Conservation (phyloP, 192 early-diverging fungal genomes). For the Podila minutissima region DNA sequence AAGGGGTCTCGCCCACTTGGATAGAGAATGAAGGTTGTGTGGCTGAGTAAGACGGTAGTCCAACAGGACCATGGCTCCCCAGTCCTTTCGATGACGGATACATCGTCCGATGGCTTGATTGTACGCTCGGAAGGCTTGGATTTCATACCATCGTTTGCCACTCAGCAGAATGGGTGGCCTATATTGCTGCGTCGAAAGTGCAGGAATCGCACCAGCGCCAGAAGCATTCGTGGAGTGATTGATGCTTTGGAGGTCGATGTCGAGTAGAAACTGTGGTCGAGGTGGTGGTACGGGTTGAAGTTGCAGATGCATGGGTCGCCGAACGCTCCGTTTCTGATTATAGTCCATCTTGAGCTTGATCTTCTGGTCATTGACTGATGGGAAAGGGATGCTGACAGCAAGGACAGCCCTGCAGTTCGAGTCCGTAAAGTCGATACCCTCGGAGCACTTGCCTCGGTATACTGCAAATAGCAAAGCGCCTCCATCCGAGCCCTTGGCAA, state of each 20-base stretch:
- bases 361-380: slow-evolving; percentile 62
- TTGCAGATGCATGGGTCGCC: neutral
- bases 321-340: slow-evolving; percentile 23
- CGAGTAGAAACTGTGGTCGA: neutral
- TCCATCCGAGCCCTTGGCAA: slow-evolving; percentile 7
- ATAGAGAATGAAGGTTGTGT: slow-evolving; percentile 61
- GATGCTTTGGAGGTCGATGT: slow-evolving; percentile 16
- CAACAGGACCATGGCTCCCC: slow-evolving; percentile 72
- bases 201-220: neutral
- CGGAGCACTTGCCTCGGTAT: slow-evolving; percentile 76
- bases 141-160: slow-evolving; percentile 69
- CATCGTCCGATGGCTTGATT: slow-evolving; percentile 70
- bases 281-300: neutral
- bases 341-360: slow-evolving; percentile 59
- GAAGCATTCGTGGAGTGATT: slow-evolving; percentile 11
- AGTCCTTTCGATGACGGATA: slow-evolving; percentile 69
- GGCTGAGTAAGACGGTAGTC: slow-evolving; percentile 62
- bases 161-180: slow-evolving; percentile 15
- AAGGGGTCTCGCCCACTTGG: slow-evolving; percentile 71
- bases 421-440: slow-evolving; percentile 82
- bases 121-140: slow-evolving; percentile 71
- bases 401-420: slow-evolving; percentile 71
- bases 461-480: slow-evolving; percentile 77
- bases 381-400: slow-evolving; percentile 71
- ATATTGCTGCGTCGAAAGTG: neutral